Evolutionary conservation across 352 stramenopile species (phyloP).

Genomic region (Globisporangium emineosum): DNA sequence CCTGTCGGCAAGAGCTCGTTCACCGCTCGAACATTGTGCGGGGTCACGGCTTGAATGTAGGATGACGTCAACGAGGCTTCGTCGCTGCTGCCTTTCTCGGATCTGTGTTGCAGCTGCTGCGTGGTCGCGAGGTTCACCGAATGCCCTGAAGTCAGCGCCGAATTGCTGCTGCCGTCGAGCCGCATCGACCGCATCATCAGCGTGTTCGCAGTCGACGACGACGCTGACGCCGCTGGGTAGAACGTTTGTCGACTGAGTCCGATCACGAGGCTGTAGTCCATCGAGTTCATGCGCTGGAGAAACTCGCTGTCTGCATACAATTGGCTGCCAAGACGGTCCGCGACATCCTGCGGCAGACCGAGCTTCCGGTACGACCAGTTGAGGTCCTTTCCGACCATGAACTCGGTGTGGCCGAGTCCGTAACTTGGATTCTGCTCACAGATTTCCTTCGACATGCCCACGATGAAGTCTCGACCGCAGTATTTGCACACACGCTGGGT

Average conservation of each 20-base stretch:
- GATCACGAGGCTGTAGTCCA: slow-evolving; percentile 97
- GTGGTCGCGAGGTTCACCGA: background rate
- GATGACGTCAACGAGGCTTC: slow-evolving; percentile 23
- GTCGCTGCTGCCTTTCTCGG: slow-evolving; percentile 28
- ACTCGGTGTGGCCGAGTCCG: slow-evolving; percentile 67
- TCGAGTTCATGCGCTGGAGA: slow-evolving; percentile 93
- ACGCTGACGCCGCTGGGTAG: slow-evolving; percentile 31
- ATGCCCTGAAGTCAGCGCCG: background rate
- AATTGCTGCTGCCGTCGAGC: slow-evolving; percentile 13
- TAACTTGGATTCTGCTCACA: slow-evolving; percentile 64
- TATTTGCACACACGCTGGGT: slow-evolving; percentile 85
- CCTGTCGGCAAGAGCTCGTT: slow-evolving; percentile 53
- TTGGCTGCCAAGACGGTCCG: slow-evolving; percentile 75
- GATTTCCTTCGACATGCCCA: slow-evolving; percentile 79
- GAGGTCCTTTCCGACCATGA: slow-evolving; percentile 84
- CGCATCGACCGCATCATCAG: slow-evolving; percentile 24
- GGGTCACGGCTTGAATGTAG: slow-evolving; percentile 61
- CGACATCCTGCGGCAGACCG: slow-evolving; percentile 64
- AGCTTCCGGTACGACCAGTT: slow-evolving; percentile 84
- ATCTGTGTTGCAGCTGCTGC: background rate
- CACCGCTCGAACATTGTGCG: slow-evolving; percentile 26
- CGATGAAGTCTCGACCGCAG: slow-evolving; percentile 83
- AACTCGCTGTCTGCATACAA: slow-evolving; percentile 92
- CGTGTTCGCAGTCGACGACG: slow-evolving; percentile 27
- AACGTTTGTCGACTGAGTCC: slow-evolving; percentile 74